phyloP scores from a whole-genome alignment of 306 rosid species.

The Dicorynia guianensis region DNA sequence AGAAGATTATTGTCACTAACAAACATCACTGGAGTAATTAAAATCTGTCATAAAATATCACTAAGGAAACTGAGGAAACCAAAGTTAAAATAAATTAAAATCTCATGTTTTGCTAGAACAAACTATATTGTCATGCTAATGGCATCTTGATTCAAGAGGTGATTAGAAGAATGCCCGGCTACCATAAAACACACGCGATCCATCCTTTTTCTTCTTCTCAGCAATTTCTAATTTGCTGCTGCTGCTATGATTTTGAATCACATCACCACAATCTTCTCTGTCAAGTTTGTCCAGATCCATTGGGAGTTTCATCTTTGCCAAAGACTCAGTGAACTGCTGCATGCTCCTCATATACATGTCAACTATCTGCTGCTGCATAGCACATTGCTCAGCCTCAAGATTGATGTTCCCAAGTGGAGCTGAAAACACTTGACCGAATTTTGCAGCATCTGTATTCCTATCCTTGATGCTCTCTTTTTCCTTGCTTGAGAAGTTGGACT shows the following conservation, averaged over 20 bases:
- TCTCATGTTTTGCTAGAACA: slow-evolving; percentile 35
- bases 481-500: slow-evolving; percentile 46
- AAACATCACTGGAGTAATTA: slow-evolving; percentile 21
- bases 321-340: slow-evolving; percentile 87
- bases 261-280: slow-evolving; percentile 52
- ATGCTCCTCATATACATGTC: slow-evolving; percentile 93
- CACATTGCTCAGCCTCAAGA: slow-evolving; percentile 77
- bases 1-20: slow-evolving; percentile 16
- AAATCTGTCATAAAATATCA: slow-evolving; percentile 32
- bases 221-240: slow-evolving; percentile 51
- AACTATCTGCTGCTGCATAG: slow-evolving; percentile 87
- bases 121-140: slow-evolving; percentile 8
- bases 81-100: slow-evolving; percentile 22
- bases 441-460: slow-evolving; percentile 37
- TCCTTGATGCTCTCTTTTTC: slow-evolving; percentile 53
- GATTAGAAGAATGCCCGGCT: slow-evolving; percentile 83
- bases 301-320: slow-evolving; percentile 91
- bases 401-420: slow-evolving; percentile 76
- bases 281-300: slow-evolving; percentile 75
- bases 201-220: slow-evolving; percentile 78
- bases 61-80: slow-evolving; percentile 36
- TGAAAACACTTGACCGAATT: slow-evolving; percentile 65
- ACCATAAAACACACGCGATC: slow-evolving; percentile 84
- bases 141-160: slow-evolving; percentile 35
- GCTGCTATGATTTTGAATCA: slow-evolving; percentile 55